Conservation (phyloP, 2,329 filamentous ascomycete species). For the Lecanoromycetidae sp. region DNA sequence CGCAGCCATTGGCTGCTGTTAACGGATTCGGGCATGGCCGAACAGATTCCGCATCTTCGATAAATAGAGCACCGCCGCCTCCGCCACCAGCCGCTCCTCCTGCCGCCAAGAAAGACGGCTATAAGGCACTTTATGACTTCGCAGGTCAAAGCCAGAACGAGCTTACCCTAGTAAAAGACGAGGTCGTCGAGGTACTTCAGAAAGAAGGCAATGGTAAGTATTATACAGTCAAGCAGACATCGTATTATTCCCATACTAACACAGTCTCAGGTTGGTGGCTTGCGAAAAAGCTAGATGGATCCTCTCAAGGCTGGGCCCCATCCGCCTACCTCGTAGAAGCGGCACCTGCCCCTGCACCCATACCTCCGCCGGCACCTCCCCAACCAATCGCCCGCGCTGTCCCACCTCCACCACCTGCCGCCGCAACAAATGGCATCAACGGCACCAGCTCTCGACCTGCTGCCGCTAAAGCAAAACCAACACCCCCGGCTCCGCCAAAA, state of each 20-base stretch:
- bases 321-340: slow-evolving; percentile 88
- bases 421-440: slow-evolving; percentile 30
- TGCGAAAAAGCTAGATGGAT: slow-evolving; percentile 56
- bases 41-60: slow-evolving; percentile 42
- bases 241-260: slow-evolving; percentile 21
- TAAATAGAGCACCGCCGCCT: slow-evolving; percentile 46
- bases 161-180: slow-evolving; percentile 64
- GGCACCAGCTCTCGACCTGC: slow-evolving; percentile 29
- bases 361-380: slow-evolving; percentile 43
- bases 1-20: slow-evolving; percentile 29
- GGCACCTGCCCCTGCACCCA: slow-evolving; percentile 46
- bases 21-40: slow-evolving; percentile 37
- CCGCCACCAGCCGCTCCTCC: slow-evolving; percentile 51
- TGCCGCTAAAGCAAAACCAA: slow-evolving; percentile 49
- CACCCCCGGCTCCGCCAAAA: slow-evolving; percentile 70
- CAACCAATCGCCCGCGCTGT: slow-evolving; percentile 36
- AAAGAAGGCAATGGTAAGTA: slow-evolving; percentile 81
- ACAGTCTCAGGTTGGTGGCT: slow-evolving; percentile 82
- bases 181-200: slow-evolving; percentile 78
- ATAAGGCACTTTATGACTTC: slow-evolving; percentile 89
- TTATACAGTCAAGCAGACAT: not conserved
- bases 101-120: slow-evolving; percentile 58
- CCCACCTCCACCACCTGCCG: slow-evolving; percentile 51
- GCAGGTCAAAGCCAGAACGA: slow-evolving; percentile 73
- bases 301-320: slow-evolving; percentile 83